Percentiles rank a stretch among this genome's conserved stretches.
These are phyloP conservation scores for Evansstolkia leycettana DNA, from an alignment of 495 filamentous ascomycete species.

Conservation along the genomic window DNA sequence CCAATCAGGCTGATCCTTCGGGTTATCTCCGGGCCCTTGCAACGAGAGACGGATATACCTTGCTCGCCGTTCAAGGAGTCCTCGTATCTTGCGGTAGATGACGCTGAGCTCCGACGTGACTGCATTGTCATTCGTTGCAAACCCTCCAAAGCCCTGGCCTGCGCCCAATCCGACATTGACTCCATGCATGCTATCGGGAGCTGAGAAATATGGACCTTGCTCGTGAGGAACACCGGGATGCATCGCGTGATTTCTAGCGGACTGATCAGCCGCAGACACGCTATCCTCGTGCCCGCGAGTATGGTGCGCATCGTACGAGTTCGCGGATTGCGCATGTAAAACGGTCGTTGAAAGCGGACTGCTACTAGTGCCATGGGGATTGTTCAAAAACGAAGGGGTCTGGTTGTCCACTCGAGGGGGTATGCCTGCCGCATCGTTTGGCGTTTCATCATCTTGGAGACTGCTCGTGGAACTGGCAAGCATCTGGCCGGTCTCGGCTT, in stretches of 20 bases:
- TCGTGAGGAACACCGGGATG: conserved; percentile 37
- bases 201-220: conserved; percentile 29
- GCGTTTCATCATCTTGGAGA: conserved; percentile 4
- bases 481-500: conserved; percentile 9
- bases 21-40: conserved; percentile 69
- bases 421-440: conserved; percentile 5
- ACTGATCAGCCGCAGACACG: conserved; percentile 28
- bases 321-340: conserved; percentile 4
- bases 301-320: conserved; percentile 2
- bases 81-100: conserved; percentile 81
- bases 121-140: conserved; percentile 48
- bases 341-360: background rate
- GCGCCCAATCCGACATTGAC: conserved; percentile 38
- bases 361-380: background rate
- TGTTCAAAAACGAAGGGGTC: background rate
- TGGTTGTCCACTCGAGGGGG: background rate
- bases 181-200: conserved; percentile 36
- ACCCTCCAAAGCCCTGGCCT: conserved; percentile 26
- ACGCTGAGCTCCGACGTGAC: conserved; percentile 69
- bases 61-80: conserved; percentile 69
- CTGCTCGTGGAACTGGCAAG: conserved; percentile 6
- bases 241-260: conserved; percentile 30
- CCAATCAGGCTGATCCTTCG: conserved; percentile 76
- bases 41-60: conserved; percentile 84
- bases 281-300: conserved; percentile 13